Conservation (phyloP, 176 grass and related monocot species). For the Hordeum vulgare region MorexV3_pseudomolecules_assembly NC_058523.1:128234031-128234530, state of each 20-base stretch:
- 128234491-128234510: conserved; percentile 85
- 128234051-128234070: conserved; percentile 33
- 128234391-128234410: conserved; percentile 20
- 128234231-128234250: conserved; percentile 39
- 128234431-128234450: conserved; percentile 12
- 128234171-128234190: conserved; percentile 78
- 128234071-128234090: conserved; percentile 1
- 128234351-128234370: conserved; percentile 74
- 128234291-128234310: conserved; percentile 87
- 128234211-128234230: conserved; percentile 90
- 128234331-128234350: conserved; percentile 95
- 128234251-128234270: conserved; percentile 1
- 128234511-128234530: conserved; percentile 68
- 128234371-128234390: conserved; percentile 72
- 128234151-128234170: conserved; percentile 23
- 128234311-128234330: conserved; percentile 97
- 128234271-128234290: conserved; percentile 4
- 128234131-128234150: conserved; percentile 28
- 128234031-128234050: neutral
- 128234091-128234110: conserved; percentile 20
- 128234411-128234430: conserved; percentile 22
- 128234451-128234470: conserved; percentile 59
- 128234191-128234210: conserved; percentile 89
- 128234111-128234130: conserved; percentile 12
- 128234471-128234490: conserved; percentile 73